These are phyloP conservation scores for Xylaria cubensis DNA, from an alignment of 495 filamentous ascomycete species.

Conservation along the genomic window DNA sequence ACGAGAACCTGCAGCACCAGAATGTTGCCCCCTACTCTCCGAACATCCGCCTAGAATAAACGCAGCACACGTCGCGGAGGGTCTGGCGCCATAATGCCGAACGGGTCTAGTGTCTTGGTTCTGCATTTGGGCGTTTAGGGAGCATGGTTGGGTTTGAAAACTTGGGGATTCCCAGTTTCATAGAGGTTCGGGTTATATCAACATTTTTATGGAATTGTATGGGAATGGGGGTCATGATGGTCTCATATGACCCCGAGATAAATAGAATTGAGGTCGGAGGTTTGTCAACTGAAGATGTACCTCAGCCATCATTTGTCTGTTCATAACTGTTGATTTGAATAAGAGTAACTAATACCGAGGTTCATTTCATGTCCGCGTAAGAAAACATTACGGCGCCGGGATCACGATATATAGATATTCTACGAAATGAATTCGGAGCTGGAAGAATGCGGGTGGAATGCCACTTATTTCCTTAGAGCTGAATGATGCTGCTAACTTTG, in stretches of 20 bases:
- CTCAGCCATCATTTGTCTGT: neutral
- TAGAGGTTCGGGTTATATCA: constrained; percentile 14
- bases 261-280: constrained; percentile 19
- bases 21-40: constrained; percentile 40
- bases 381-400: constrained; percentile 15
- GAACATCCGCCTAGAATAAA: constrained; percentile 41
- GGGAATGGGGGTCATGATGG: neutral
- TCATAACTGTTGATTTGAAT: neutral
- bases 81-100: neutral
- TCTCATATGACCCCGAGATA: neutral
- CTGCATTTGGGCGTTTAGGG: constrained; percentile 20
- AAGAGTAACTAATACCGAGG: constrained; percentile 18
- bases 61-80: no score
- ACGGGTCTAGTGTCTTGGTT: neutral
- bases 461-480: neutral
- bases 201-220: neutral
- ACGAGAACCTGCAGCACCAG: constrained; percentile 44
- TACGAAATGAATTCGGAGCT: constrained; percentile 24
- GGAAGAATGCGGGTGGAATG: neutral
- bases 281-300: neutral
- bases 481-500: neutral
- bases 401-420: neutral
- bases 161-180: neutral
- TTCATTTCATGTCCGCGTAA: constrained; percentile 1
- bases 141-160: constrained; percentile 4